A percentile compares a stretch with the other conserved stretches of the same genome.
Conservation (phyloP, 2,329 filamentous ascomycete species). For the Ophiostoma quercus region DNA sequence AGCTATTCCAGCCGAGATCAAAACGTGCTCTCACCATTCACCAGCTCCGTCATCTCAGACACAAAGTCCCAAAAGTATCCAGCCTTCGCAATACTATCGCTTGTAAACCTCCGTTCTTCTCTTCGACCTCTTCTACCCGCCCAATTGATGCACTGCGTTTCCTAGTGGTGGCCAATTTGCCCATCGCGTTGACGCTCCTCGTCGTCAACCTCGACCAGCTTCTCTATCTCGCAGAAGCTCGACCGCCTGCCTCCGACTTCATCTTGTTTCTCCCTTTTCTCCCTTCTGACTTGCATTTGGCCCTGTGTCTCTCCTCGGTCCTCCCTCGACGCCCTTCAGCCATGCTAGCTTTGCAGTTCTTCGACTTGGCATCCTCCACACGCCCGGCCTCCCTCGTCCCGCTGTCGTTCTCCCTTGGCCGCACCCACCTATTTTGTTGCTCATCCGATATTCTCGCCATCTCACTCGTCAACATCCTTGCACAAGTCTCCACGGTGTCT, state of each 20-base stretch:
- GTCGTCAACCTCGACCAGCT: background rate
- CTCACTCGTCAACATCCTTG: slow-evolving; percentile 8
- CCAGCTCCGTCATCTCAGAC: background rate
- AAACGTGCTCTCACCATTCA: background rate
- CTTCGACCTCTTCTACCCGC: background rate
- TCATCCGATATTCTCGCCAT: slow-evolving; percentile 11
- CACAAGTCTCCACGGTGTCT: background rate
- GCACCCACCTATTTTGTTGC: slow-evolving; percentile 4
- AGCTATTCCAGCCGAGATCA: background rate
- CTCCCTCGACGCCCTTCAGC: background rate
- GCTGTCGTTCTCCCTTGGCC: background rate
- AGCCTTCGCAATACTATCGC: background rate
- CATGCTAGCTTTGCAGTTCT: background rate
- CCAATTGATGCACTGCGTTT: background rate
- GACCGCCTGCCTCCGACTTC: background rate
- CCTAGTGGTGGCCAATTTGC: background rate
- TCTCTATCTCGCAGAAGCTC: background rate
- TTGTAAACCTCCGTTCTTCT: background rate
- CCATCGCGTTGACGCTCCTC: background rate
- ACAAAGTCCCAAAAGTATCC: background rate
- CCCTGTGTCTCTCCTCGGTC: background rate
- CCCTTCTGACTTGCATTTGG: background rate
- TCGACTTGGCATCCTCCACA: slow-evolving; percentile 9
- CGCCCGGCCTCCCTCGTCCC: slow-evolving; percentile 3
- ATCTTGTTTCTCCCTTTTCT: slow-evolving; percentile 12